These are phyloP conservation scores for Castanopsis chinensis DNA, from an alignment of 306 rosid species.

Conservation along the genomic window DNA sequence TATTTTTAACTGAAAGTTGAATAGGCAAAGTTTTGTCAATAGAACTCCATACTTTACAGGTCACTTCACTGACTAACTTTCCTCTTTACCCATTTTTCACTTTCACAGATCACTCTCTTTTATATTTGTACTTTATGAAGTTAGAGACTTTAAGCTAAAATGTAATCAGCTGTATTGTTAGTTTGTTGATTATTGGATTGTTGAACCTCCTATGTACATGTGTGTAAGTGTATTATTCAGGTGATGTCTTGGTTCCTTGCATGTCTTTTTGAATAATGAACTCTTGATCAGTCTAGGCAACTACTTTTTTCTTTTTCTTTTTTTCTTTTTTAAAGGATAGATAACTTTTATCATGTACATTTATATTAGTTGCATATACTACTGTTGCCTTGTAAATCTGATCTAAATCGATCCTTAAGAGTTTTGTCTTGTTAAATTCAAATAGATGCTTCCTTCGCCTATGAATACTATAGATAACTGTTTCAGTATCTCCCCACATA, in stretches of 20 bases:
- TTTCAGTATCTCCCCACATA: conserved; percentile 9
- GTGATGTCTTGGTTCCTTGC: not conserved
- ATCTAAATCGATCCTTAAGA: not conserved
- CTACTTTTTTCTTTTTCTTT: no score
- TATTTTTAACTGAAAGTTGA: not conserved
- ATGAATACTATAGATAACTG: not conserved
- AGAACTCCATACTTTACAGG: conserved; percentile 52
- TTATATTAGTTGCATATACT: not conserved
- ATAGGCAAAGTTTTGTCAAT: no score
- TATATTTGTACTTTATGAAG: no score
- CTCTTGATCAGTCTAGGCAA: not conserved
- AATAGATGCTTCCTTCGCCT: conserved; percentile 5
- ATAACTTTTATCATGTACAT: not conserved
- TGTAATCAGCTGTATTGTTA: no score
- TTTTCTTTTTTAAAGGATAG: not conserved
- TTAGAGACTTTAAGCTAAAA: no score
- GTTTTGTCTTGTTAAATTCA: no score
- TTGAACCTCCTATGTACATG: no score
- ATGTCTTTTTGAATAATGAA: conserved; percentile 13
- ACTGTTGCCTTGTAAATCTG: not conserved
- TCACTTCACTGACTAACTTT: not conserved
- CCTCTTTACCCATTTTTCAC: not conserved
- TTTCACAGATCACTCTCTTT: not conserved
- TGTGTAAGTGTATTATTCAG: not conserved
- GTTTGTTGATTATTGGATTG: no score